Percentiles rank a stretch among this genome's conserved stretches.
These are phyloP conservation scores for Polychaeton citri DNA, from an alignment of 2,329 filamentous ascomycete genomes.

Conservation along the genomic window DNA sequence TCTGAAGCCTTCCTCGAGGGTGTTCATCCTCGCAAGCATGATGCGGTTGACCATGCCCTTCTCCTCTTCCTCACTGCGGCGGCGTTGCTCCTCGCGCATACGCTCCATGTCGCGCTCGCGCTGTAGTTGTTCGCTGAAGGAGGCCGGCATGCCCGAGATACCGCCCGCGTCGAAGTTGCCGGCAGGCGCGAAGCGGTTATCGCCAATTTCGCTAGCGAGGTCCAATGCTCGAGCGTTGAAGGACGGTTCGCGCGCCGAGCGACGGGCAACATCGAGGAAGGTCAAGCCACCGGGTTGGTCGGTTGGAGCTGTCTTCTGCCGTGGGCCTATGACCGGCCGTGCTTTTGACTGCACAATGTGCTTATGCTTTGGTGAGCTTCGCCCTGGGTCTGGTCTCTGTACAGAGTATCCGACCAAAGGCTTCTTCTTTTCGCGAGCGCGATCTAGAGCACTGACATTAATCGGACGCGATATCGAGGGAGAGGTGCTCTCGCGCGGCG, in stretches of 20 bases:
- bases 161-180: conserved; percentile 38
- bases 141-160: conserved; percentile 21
- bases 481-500: conserved; percentile 22
- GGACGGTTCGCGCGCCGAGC: conserved; percentile 41
- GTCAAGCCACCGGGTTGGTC: conserved; percentile 7
- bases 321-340: conserved; percentile 2
- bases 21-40: conserved; percentile 83
- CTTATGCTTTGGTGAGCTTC: neutral
- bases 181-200: conserved; percentile 45
- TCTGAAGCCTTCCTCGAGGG: conserved; percentile 77
- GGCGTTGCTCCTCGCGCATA: conserved; percentile 23
- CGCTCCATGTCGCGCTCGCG: conserved; percentile 39
- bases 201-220: conserved; percentile 58
- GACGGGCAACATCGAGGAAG: conserved; percentile 14
- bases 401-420: neutral
- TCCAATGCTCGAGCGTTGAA: conserved; percentile 51
- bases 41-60: conserved; percentile 66
- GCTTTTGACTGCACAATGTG: neutral
- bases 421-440: neutral
- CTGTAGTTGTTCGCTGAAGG: conserved; percentile 36
- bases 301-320: conserved; percentile 15
- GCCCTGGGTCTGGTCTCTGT: neutral
- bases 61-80: conserved; percentile 33
- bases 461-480: conserved; percentile 21
- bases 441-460: conserved; percentile 9